Evolutionary conservation across 2,329 filamentous ascomycete genomes (phyloP).

Genomic region (Claviceps sp.): DNA sequence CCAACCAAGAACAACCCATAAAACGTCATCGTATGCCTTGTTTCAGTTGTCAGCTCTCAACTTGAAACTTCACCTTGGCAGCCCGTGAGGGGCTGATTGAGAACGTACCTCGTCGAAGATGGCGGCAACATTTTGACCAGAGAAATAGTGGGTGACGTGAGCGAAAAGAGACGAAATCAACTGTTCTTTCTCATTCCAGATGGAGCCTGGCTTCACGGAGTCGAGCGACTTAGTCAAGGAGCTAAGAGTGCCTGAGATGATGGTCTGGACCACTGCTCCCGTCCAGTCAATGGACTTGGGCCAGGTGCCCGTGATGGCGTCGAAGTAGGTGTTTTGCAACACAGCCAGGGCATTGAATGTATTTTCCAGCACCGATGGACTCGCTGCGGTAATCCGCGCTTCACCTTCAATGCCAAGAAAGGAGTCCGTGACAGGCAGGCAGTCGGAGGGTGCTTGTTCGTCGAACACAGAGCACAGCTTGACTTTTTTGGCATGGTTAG

Average conservation of each 20-base stretch:
- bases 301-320: conserved; percentile 68
- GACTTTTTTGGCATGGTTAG: not conserved
- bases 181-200: conserved; percentile 51
- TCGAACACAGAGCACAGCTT: conserved; percentile 2
- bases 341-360: conserved; percentile 54
- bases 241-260: conserved; percentile 58
- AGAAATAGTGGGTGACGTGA: conserved; percentile 67
- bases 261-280: conserved; percentile 68
- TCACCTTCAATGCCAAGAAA: not conserved
- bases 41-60: not conserved
- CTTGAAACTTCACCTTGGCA: not conserved
- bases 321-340: conserved; percentile 69
- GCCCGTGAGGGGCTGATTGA: not conserved
- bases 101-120: conserved; percentile 44
- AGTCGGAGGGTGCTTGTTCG: not conserved
- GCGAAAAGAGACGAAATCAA: conserved; percentile 73
- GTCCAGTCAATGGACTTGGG: conserved; percentile 88
- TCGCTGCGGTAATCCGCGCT: no score
- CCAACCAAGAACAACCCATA: conserved; percentile 92
- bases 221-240: conserved; percentile 52
- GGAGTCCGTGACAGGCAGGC: not conserved
- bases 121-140: conserved; percentile 66
- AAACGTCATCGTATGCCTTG: conserved; percentile 81
- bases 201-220: conserved; percentile 21
- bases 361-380: conserved; percentile 25